These are phyloP conservation scores for Botrytis aclada DNA, from an alignment of 2,329 filamentous ascomycete species.

Conservation along the genomic window DNA sequence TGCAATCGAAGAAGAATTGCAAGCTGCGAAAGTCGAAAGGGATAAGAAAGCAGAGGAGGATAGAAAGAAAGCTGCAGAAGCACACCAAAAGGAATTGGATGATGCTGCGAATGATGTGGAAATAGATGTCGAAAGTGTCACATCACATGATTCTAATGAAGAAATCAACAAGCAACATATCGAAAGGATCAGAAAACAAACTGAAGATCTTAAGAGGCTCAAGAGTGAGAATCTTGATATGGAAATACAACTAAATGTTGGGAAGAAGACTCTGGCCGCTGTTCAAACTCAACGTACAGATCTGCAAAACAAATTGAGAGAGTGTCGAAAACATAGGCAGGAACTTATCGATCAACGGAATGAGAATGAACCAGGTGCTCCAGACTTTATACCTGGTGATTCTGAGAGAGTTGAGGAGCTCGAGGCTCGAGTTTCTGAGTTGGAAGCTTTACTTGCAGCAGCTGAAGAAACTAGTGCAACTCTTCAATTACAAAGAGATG, in stretches of 20 bases:
- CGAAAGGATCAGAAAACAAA: background rate
- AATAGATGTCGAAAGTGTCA: background rate
- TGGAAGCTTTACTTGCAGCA: background rate
- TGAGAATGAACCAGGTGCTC: background rate
- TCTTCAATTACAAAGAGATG: constrained; percentile 3
- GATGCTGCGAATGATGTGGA: background rate
- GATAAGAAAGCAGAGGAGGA: background rate
- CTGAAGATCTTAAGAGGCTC: background rate
- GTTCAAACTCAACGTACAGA: background rate
- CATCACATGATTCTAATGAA: background rate
- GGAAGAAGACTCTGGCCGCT: background rate
- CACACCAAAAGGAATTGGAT: background rate
- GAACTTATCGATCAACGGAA: background rate
- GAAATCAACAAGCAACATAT: constrained; percentile 10
- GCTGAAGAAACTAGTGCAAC: background rate
- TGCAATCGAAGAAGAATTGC: background rate
- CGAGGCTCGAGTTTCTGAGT: background rate
- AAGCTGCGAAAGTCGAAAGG: background rate
- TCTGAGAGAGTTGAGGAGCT: background rate
- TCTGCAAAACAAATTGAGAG: background rate
- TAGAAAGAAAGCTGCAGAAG: background rate
- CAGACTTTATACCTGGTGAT: background rate
- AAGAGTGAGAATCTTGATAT: background rate
- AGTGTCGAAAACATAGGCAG: background rate
- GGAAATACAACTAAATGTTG: background rate